Conservation (phyloP, 2,329 filamentous ascomycete species). For the Dothiorella sarmentorum region DNA sequence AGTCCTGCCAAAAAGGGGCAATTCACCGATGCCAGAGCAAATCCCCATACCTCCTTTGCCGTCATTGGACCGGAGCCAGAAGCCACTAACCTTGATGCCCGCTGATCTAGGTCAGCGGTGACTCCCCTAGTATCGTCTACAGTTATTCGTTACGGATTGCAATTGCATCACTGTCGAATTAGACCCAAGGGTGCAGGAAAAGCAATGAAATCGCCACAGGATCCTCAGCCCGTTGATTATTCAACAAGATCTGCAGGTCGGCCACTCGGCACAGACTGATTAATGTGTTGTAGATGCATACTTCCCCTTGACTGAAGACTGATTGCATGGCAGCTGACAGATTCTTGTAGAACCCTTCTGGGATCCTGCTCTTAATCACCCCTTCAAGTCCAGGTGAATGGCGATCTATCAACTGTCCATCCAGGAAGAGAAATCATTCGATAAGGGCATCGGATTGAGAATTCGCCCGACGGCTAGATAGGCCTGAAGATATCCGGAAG, state of each 20-base stretch:
- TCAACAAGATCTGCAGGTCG: neutral
- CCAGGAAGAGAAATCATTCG: neutral
- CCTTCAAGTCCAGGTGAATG: neutral
- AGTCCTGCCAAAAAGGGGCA: neutral
- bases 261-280: neutral
- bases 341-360: neutral
- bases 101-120: neutral
- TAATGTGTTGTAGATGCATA: neutral
- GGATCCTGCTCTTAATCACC: neutral
- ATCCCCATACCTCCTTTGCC: neutral
- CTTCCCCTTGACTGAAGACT: neutral
- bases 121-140: neutral
- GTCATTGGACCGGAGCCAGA: neutral
- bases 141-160: conserved; percentile 9
- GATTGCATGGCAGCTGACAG: neutral
- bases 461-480: too few species aligned
- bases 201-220: neutral
- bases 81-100: neutral
- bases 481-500: too few species aligned
- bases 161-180: neutral
- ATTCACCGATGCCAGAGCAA: neutral
- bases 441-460: too few species aligned
- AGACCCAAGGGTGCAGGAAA: neutral
- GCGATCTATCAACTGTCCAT: neutral
- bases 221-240: neutral